These are phyloP conservation scores for Magnusiomyces paraingens DNA, from an alignment of 1,139 yeast species.

Conservation along the genomic window DNA sequence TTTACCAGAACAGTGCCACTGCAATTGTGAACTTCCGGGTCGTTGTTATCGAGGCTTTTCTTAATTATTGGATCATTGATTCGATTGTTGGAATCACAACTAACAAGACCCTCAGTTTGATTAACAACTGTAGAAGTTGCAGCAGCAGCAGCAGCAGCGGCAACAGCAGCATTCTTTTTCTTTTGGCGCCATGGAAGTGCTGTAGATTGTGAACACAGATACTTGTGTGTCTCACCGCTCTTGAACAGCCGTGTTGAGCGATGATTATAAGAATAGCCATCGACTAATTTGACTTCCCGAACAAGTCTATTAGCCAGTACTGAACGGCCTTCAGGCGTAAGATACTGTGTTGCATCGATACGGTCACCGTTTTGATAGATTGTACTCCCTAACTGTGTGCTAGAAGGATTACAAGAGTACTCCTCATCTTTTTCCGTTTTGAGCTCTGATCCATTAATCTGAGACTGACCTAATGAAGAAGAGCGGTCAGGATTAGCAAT, in stretches of 20 bases:
- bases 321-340: constrained; percentile 13
- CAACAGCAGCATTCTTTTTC: constrained; percentile 10
- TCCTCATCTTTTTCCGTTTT: too few relatives aligned
- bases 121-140: not conserved
- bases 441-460: too few relatives aligned
- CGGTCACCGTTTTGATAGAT: not conserved
- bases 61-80: not conserved
- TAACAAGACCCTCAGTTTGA: too few relatives aligned
- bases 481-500: not conserved
- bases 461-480: too few relatives aligned
- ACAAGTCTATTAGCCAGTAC: constrained; percentile 11
- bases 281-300: constrained; percentile 9
- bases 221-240: constrained; percentile 15
- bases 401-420: too few relatives aligned
- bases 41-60: not conserved
- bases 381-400: too few relatives aligned
- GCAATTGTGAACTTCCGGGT: constrained; percentile 12
- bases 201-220: constrained; percentile 14
- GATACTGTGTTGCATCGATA: constrained; percentile 7
- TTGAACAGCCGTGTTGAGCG: constrained; percentile 14
- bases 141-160: constrained; percentile 1
- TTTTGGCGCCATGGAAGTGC: constrained; percentile 15
- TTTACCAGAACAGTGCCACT: constrained; percentile 14
- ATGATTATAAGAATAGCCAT: constrained; percentile 13
- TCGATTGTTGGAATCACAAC: not conserved